Base-by-base conservation (phyloP, 2,329 filamentous ascomycete genomes). In the Didymella pomorum region DNA sequence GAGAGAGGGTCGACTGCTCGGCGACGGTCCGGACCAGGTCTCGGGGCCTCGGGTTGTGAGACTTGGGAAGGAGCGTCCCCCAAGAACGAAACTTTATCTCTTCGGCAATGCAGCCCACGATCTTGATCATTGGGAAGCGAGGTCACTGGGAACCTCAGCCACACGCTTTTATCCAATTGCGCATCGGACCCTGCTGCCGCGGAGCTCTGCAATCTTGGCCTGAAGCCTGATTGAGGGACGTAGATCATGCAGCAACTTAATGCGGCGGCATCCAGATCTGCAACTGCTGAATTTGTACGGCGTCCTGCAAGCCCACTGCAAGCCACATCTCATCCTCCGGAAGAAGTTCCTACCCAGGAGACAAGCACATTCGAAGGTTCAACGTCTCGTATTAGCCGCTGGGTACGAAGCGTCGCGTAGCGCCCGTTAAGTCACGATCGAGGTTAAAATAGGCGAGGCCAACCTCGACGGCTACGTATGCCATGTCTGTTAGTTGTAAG, bases 311-410 rank as follows among this genome's bases (percentile, higher is more conserved):
- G 35, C 21, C 47, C 12, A 9, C 35, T 28, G 47, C 23, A 29
- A 48, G 21, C 23, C 16, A 28, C 33, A 39, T 25, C 31, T 26
- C 16, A 48, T 9, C 18, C 18, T 16, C 16, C 10, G 21, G 18
- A 25, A 23, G 8, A 21, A 23, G n/a, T 47, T 33, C 18, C 18
- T 20, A n/a, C 9, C n/a, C 25, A 29, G 16, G 26, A 10, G 9
- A 23, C 4, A 33, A 33, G 28, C 14, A 35, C 6, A 48, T n/a
- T 48, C 29, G 45, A 21, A 48, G 14, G 4, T 18, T 23, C 20
- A 48, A 35, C 45, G 31, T 48, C 47, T 23, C n/a, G 25, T 20
- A 49, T n/a, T 33, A 31, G 33, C 47, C 47, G 47, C 12, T 29
- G 2, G 39, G 20, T 28, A 49, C 23, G 25, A 41, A 21, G 16